phyloP scores from a whole-genome alignment of 176 grass and related monocot genomes.

The Eleusine indica region DNA sequence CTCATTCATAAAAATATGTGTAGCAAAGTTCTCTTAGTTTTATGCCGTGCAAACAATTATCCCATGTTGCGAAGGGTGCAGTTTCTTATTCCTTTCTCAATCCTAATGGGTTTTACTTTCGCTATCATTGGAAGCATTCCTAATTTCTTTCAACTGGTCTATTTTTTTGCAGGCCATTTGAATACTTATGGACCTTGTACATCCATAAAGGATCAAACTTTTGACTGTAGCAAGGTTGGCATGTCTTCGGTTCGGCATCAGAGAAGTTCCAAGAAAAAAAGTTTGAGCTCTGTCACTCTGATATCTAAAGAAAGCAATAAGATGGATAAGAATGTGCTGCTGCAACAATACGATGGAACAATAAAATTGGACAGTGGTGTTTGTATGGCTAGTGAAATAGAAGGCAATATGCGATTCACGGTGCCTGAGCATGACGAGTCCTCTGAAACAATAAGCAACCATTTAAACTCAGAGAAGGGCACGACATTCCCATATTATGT shows the following conservation, averaged over 20 bases:
- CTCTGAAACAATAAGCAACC: slow-evolving; percentile 54
- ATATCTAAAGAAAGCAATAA: slow-evolving; percentile 28
- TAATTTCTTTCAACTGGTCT: slow-evolving; percentile 31
- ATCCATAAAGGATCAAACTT: slow-evolving; percentile 48
- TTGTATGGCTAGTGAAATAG: slow-evolving; percentile 40
- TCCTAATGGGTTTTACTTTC: not conserved
- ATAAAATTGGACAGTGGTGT: slow-evolving; percentile 37
- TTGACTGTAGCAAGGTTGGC: slow-evolving; percentile 35
- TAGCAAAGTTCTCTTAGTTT: slow-evolving; percentile 26
- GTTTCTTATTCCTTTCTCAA: slow-evolving; percentile 32
- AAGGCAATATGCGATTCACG: slow-evolving; percentile 14
- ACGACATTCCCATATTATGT: slow-evolving; percentile 35
- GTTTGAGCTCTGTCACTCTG: slow-evolving; percentile 31
- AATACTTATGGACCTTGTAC: slow-evolving; percentile 45
- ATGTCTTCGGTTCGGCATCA: slow-evolving; percentile 35
- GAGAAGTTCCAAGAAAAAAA: slow-evolving; percentile 52
- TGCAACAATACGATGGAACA: slow-evolving; percentile 33
- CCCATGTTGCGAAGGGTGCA: not conserved
- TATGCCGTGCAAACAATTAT: slow-evolving; percentile 22
- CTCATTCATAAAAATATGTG: slow-evolving; percentile 19
- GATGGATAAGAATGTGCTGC: slow-evolving; percentile 22
- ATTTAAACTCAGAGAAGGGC: slow-evolving; percentile 50
- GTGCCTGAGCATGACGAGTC: slow-evolving; percentile 46
- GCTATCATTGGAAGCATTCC: slow-evolving; percentile 22
- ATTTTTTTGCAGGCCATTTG: slow-evolving; percentile 59